Evolutionary conservation across 2,329 filamentous ascomycete species (phyloP).

Genomic region (Fusarium temperatum): DNA sequence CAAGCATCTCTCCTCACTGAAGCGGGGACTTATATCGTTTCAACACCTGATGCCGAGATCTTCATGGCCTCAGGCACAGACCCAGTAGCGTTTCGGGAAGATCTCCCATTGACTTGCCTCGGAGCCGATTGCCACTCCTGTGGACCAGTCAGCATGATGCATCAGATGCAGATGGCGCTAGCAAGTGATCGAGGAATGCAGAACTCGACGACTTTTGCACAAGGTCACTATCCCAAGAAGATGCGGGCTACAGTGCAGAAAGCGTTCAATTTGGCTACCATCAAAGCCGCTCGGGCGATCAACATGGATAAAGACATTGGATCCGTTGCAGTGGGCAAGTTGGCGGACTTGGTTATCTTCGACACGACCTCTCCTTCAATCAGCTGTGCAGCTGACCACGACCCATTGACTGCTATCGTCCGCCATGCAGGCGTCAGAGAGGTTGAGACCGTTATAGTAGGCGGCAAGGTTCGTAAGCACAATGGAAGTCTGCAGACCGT

Average conservation of each 20-base stretch:
- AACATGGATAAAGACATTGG: not conserved
- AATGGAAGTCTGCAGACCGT: not conserved
- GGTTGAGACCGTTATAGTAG: not conserved
- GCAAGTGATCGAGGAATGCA: not conserved
- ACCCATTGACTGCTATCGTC: not conserved
- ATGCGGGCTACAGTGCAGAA: not conserved
- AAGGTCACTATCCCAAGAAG: not conserved
- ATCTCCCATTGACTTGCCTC: not conserved
- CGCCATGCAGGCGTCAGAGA: not conserved
- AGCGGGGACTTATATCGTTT: not conserved
- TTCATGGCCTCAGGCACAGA: constrained; percentile 10
- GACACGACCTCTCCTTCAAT: not conserved
- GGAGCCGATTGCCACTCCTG: constrained; percentile 9
- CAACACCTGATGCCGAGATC: constrained; percentile 1
- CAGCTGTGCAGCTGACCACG: not conserved
- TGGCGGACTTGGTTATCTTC: not conserved
- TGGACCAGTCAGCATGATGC: constrained; percentile 8
- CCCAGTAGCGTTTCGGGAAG: not conserved
- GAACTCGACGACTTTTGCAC: not conserved
- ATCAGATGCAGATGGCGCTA: not conserved
- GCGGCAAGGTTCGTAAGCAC: not conserved
- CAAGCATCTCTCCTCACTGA: not conserved
- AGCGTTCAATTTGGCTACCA: constrained; percentile 1
- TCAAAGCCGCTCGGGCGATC: constrained; percentile 2
- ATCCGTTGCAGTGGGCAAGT: not conserved